These are phyloP conservation scores for Vanrija pseudolonga DNA, from an alignment of 1,284 basidiomycete genomes.

Conservation along the genomic window DNA sequence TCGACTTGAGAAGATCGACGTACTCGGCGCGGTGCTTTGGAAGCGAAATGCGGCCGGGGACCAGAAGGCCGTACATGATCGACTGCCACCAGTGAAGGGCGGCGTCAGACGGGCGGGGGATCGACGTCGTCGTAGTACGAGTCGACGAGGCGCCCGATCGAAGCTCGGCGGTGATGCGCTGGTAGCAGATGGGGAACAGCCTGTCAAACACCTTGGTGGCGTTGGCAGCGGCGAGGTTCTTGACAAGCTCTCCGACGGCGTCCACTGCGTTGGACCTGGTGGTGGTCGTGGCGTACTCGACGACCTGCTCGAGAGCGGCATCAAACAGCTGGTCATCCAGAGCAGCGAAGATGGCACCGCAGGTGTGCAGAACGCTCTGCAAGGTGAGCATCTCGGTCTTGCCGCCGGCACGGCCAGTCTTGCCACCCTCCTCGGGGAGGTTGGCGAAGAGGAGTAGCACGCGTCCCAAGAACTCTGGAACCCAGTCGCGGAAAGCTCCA, in stretches of 20 bases:
- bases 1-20: slow-evolving; percentile 63
- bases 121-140: slow-evolving; percentile 79
- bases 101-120: slow-evolving; percentile 80
- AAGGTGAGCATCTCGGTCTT: slow-evolving; percentile 46
- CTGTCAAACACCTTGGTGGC: slow-evolving; percentile 72
- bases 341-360: slow-evolving; percentile 71
- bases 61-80: slow-evolving; percentile 37
- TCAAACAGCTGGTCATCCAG: slow-evolving; percentile 85
- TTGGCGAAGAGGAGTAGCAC: slow-evolving; percentile 87
- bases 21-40: slow-evolving; percentile 27
- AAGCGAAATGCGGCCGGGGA: slow-evolving; percentile 35
- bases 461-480: slow-evolving; percentile 77
- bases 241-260: slow-evolving; percentile 84
- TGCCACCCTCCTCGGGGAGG: slow-evolving; percentile 71
- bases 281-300: slow-evolving; percentile 73
- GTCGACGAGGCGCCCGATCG: slow-evolving; percentile 88
- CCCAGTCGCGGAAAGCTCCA: slow-evolving; percentile 65
- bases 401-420: slow-evolving; percentile 47
- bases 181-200: slow-evolving; percentile 74
- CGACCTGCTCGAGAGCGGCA: slow-evolving; percentile 76
- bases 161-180: slow-evolving; percentile 81
- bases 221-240: slow-evolving; percentile 76
- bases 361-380: slow-evolving; percentile 40
- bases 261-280: slow-evolving; percentile 82
- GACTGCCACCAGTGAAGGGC: slow-evolving; percentile 78